Base-by-base conservation (phyloP, 495 filamentous ascomycete genomes). In the Neurospora sublineolata region DNA sequence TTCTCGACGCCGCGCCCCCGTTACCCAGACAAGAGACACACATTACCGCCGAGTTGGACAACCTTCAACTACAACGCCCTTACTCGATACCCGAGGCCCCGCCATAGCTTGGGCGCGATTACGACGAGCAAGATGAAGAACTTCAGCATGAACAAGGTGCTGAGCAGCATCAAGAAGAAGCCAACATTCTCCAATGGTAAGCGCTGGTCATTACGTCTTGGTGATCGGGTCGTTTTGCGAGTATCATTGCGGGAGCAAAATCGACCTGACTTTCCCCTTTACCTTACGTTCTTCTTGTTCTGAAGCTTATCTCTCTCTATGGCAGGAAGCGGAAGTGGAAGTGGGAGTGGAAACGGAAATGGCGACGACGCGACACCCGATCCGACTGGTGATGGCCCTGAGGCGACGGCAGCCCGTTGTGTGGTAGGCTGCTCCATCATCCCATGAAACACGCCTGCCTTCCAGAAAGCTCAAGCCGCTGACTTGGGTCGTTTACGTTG, bases 121-220 rank as follows among this genome's bases (percentile, higher is more conserved):
- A 44, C 9, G 71, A 67, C 16, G 41, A 71, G 10, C 73, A 74
- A 69, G 74, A 87, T 86, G 86, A 85, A 84, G 80, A 78, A 80
- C 69, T 83, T 88, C 73, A 84, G 81, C 73, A 82, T 87, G 81
- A 86, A 83, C 77, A 85, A 82, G 80, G 82, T 87, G 83, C 80
- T 88, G 67, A 84, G 84, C 76, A 84, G 79, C 77, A 81, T 88
- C 72, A 86, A 82, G 75, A 81, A 79, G 72, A 79, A 79, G 68
- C 80, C 79, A 27, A 78, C 80, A 20, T 74, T 74, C 12, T 72
- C 70, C 18, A 60, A 14, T 33, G 52, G 52, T 60, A 60, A 60
- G 52, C 52, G 52, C 52, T 60, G 52, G 27, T 30, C 23, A 42
- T n/a, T 58, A 72, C 20, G 38, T 69, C n/a, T 74, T 73, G 76